phyloP scores from a whole-genome alignment of 163 green algal species.

The Chloroidium sp. region DNA sequence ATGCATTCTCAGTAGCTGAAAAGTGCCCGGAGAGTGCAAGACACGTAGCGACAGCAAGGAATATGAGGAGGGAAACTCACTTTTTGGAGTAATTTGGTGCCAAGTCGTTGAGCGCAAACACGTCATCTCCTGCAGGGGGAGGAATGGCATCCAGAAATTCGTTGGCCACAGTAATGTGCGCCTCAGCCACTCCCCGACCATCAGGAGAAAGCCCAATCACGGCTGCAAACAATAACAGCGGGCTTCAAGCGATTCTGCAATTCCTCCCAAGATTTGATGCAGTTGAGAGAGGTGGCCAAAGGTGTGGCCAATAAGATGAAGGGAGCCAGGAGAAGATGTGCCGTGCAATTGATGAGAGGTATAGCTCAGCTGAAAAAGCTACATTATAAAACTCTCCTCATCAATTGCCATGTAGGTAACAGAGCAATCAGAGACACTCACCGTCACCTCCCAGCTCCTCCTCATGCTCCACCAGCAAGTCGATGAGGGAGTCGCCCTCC shows the following conservation, averaged over 20 bases:
- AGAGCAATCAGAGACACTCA: background rate
- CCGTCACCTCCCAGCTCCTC: background rate
- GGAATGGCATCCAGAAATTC: background rate
- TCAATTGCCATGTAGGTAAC: background rate
- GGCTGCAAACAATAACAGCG: background rate
- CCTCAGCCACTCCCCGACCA: background rate
- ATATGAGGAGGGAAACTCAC: background rate
- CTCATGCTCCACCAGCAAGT: background rate
- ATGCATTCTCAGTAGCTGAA: background rate
- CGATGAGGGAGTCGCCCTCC: background rate
- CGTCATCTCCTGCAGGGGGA: background rate
- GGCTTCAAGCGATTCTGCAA: background rate
- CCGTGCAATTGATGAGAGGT: background rate
- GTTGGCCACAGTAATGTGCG: conserved; percentile 4
- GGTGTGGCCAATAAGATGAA: too few relatives aligned
- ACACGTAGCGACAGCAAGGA: too few relatives aligned
- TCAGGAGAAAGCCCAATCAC: conserved; percentile 5
- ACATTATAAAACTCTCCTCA: background rate
- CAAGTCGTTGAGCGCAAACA: conserved; percentile 1
- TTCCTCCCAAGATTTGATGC: background rate
- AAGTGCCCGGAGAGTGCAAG: background rate
- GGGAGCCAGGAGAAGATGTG: background rate
- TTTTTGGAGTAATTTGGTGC: background rate
- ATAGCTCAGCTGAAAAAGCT: background rate
- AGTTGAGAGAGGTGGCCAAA: background rate